Conservation (phyloP, 257 asterid species). For the Avicennia marina region DNA sequence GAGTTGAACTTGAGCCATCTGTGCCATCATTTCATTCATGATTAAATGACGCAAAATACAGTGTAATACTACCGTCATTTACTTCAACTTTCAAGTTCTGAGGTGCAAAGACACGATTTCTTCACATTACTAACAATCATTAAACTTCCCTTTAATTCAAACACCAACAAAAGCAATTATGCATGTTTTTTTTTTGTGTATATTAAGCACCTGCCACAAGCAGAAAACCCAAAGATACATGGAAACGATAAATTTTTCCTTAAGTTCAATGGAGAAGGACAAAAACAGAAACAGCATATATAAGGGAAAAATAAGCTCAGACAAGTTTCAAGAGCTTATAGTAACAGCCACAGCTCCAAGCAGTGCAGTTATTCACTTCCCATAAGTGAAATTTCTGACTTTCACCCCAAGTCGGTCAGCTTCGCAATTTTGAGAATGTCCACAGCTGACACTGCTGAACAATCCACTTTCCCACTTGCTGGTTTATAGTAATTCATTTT, state of each 20-base stretch:
- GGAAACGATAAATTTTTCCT: not conserved
- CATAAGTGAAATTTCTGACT: not conserved
- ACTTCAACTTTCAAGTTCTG: not conserved
- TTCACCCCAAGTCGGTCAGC: not conserved
- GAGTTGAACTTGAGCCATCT: constrained; percentile 77
- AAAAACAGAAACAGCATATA: not conserved
- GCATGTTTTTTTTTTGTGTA: too few species aligned
- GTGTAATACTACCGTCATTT: constrained; percentile 1
- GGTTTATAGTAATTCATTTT: not conserved
- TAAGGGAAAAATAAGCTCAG: not conserved
- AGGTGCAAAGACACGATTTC: not conserved
- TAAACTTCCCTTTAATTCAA: not conserved
- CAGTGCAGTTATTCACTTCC: not conserved
- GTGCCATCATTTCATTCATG: constrained; percentile 18
- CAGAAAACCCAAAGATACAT: not conserved
- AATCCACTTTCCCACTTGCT: not conserved
- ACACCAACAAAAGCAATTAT: not conserved
- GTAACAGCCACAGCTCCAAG: not conserved
- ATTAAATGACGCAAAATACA: constrained; percentile 2
- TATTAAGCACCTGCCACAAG: not conserved
- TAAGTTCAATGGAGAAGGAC: not conserved
- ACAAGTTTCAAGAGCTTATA: not conserved
- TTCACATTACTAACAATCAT: not conserved
- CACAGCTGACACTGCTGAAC: not conserved
- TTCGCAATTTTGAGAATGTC: not conserved